Conservation (phyloP, 1,139 yeast species). For the Groenewaldozyma auringiensis region DNA sequence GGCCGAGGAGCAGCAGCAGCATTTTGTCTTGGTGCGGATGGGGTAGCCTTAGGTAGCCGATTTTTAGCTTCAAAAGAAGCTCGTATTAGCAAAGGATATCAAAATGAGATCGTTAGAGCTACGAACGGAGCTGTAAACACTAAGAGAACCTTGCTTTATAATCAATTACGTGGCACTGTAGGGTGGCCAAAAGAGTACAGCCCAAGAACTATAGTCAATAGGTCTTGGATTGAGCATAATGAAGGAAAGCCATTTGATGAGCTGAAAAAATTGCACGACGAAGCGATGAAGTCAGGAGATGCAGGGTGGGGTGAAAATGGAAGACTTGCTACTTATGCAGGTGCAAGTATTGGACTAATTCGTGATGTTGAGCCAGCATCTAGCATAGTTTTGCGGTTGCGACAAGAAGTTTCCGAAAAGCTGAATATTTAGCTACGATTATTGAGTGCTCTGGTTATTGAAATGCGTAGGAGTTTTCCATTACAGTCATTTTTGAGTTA, state of each 20-base stretch:
- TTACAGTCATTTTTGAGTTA: too few relatives aligned
- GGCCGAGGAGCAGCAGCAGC: conserved; percentile 3
- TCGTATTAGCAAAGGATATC: conserved; percentile 1
- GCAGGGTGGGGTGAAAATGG: conserved; percentile 1
- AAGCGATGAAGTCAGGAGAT: not conserved
- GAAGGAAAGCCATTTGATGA: not conserved
- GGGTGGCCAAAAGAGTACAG: conserved; percentile 1
- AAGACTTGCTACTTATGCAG: conserved; percentile 1
- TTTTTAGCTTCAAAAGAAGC: conserved; percentile 2
- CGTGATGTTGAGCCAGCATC: conserved; percentile 1
- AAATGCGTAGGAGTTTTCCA: too few relatives aligned
- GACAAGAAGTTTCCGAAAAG: not conserved
- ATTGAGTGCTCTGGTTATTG: too few relatives aligned
- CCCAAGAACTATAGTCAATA: not conserved
- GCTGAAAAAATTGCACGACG: not conserved
- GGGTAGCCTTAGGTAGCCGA: not conserved
- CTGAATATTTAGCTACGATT: too few relatives aligned
- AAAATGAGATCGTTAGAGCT: conserved; percentile 3
- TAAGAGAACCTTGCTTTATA: conserved; percentile 1
- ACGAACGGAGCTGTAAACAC: not conserved
- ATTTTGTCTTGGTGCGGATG: not conserved
- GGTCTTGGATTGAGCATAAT: not conserved
- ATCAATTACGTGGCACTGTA: not conserved
- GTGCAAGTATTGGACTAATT: conserved; percentile 2
- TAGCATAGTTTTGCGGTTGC: not conserved